Conservation (phyloP, 345 rosid species). For the Eucalyptus globulus region DNA sequence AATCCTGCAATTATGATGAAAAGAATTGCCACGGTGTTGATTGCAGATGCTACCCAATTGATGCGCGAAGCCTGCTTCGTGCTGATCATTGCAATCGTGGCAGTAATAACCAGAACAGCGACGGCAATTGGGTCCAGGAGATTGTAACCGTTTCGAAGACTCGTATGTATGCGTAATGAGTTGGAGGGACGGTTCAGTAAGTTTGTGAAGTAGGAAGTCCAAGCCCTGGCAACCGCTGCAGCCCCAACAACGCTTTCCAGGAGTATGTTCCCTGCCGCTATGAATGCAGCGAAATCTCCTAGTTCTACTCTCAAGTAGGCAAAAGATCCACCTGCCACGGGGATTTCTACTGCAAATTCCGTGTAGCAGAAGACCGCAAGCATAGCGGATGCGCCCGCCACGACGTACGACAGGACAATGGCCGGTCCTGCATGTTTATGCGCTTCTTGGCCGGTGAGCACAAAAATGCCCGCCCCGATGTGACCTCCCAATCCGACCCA, state of each 20-base stretch:
- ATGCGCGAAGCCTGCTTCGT: conserved; percentile 34
- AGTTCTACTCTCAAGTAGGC: conserved; percentile 44
- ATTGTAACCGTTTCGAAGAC: conserved; percentile 11
- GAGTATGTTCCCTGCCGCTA: conserved; percentile 44
- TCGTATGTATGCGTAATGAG: conserved; percentile 32
- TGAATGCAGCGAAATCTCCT: conserved; percentile 43
- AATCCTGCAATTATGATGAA: conserved; percentile 44
- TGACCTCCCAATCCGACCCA: conserved; percentile 45
- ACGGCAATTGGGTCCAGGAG: conserved; percentile 55
- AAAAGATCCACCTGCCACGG: conserved; percentile 61
- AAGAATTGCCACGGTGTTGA: conserved; percentile 30
- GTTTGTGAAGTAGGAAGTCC: conserved; percentile 55
- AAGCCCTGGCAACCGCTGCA: conserved; percentile 49
- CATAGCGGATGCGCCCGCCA: conserved; percentile 38
- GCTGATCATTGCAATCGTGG: conserved; percentile 37
- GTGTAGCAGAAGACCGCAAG: conserved; percentile 60
- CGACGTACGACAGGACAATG: conserved; percentile 35
- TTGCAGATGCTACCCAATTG: conserved; percentile 40
- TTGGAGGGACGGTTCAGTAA: conserved; percentile 20
- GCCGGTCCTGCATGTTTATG: conserved; percentile 35
- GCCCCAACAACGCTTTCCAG: conserved; percentile 35
- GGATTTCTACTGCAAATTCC: conserved; percentile 50
- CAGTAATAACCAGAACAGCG: conserved; percentile 16
- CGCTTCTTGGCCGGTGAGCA: conserved; percentile 40
- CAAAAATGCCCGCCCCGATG: conserved; percentile 46